Evolutionary conservation across 2,329 filamentous ascomycete genomes (phyloP).

Genomic region (Dothidotthia symphoricarpi): DNA sequence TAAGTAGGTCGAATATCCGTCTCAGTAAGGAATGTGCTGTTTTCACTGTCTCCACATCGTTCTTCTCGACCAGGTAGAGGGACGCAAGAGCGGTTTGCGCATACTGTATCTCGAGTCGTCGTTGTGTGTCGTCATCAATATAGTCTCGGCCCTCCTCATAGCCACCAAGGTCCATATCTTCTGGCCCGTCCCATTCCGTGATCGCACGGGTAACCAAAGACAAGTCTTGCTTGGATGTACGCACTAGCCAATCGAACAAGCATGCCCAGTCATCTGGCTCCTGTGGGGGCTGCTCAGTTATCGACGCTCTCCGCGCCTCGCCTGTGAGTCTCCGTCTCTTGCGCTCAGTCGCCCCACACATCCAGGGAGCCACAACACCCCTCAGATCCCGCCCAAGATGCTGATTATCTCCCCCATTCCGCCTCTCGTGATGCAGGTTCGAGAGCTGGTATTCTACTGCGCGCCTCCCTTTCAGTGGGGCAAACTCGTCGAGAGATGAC

Average conservation of each 20-base stretch:
- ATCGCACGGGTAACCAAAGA: constrained; percentile 61
- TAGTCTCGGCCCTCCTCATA: constrained; percentile 53
- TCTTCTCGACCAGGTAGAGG: constrained; percentile 64
- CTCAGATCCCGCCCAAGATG: constrained; percentile 63
- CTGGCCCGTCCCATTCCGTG: constrained; percentile 71
- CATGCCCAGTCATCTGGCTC: constrained; percentile 62
- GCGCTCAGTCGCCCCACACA: constrained; percentile 64
- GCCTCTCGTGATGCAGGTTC: constrained; percentile 17
- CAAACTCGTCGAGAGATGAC: constrained; percentile 63
- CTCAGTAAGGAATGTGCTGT: constrained; percentile 61
- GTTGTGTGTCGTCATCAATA: constrained; percentile 60
- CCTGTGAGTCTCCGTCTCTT: constrained; percentile 48
- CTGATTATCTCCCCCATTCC: constrained; percentile 22
- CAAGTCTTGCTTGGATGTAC: constrained; percentile 61
- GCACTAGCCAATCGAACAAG: constrained; percentile 65
- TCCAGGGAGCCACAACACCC: constrained; percentile 70
- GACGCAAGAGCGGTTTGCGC: constrained; percentile 66
- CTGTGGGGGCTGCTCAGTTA: constrained; percentile 36
- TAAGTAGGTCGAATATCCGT: constrained; percentile 60
- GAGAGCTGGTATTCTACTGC: constrained; percentile 62
- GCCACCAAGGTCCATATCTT: constrained; percentile 66
- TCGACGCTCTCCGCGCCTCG: constrained; percentile 25
- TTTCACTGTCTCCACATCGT: constrained; percentile 57
- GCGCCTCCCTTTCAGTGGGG: constrained; percentile 57
- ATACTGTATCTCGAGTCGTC: constrained; percentile 62